Percentiles rank a stretch among this genome's conserved stretches.
phyloP scores from a whole-genome alignment of 2,329 filamentous ascomycete genomes.

The Fusarium multiceps region DNA sequence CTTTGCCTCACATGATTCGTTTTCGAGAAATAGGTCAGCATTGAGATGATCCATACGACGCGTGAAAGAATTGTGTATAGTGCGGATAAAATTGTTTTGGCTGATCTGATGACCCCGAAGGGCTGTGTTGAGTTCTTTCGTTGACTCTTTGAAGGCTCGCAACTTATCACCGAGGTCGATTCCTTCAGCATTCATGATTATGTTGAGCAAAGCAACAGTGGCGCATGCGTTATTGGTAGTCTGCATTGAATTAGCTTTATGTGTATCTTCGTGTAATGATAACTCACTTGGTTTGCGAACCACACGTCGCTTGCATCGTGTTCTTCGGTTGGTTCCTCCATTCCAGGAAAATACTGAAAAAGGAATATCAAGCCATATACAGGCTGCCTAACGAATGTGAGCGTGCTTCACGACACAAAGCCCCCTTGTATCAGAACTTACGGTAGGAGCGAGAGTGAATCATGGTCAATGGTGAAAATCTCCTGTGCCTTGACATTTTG shows the following conservation, averaged over 20 bases:
- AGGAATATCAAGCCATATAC: conserved; percentile 91
- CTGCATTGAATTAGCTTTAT: conserved; percentile 54
- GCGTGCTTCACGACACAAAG: neutral
- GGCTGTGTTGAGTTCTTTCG: conserved; percentile 73
- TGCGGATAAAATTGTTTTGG: conserved; percentile 79
- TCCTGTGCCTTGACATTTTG: conserved; percentile 79
- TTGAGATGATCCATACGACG: conserved; percentile 80
- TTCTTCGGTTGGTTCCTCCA: conserved; percentile 64
- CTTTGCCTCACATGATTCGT: conserved; percentile 59
- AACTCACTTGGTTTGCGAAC: conserved; percentile 88
- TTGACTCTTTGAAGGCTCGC: conserved; percentile 77
- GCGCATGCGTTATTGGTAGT: conserved; percentile 88
- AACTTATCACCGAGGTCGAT: conserved; percentile 78
- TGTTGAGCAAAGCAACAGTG: conserved; percentile 92
- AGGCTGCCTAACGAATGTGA: conserved; percentile 66
- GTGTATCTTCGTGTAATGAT: neutral
- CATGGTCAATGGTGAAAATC: conserved; percentile 77
- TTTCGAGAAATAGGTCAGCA: conserved; percentile 73
- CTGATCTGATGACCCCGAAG: conserved; percentile 81
- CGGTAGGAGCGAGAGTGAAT: conserved; percentile 71
- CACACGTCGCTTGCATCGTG: conserved; percentile 73
- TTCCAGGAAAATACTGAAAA: conserved; percentile 74
- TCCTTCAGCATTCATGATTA: conserved; percentile 82
- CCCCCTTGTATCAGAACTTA: conserved; percentile 50
- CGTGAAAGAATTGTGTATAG: conserved; percentile 89